Evolutionary conservation across 2,329 filamentous ascomycete genomes (phyloP).

Genomic region (Magnaporthiopsis rhizophila): DNA sequence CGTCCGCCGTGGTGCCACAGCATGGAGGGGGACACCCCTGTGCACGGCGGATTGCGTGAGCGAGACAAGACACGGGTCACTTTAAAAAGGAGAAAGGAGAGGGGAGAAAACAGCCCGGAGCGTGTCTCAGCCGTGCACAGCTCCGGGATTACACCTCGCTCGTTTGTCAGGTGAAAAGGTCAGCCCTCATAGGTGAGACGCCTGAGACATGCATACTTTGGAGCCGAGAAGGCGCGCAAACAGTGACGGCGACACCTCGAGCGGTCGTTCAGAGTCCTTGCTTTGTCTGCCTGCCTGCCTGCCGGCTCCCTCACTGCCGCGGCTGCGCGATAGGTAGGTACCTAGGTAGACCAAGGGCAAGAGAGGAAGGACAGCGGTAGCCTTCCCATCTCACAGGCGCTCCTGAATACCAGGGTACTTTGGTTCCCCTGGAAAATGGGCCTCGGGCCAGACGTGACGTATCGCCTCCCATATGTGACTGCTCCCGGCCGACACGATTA

Average conservation of each 20-base stretch:
- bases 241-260: too few species aligned
- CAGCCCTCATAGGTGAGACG: constrained; percentile 4
- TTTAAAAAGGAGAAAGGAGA: not conserved
- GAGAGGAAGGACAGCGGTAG: not conserved
- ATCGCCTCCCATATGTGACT: constrained; percentile 95
- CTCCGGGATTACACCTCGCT: constrained; percentile 5
- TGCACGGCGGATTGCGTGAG: not conserved
- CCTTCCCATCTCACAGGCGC: constrained; percentile 49
- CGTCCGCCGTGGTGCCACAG: not conserved
- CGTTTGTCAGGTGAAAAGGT: constrained; percentile 6
- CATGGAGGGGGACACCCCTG: not conserved
- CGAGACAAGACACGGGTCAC: too few species aligned
- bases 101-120: not conserved
- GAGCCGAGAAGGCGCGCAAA: not conserved
- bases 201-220: constrained; percentile 7
- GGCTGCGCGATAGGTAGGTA: too few species aligned
- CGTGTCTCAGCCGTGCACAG: constrained; percentile 1
- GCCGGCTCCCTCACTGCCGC: too few species aligned
- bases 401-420: constrained; percentile 64
- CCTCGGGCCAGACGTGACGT: constrained; percentile 83
- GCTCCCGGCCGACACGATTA: constrained; percentile 16
- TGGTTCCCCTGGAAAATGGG: constrained; percentile 70
- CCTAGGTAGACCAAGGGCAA: too few species aligned
- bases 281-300: too few species aligned
- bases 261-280: too few species aligned